Evolutionary conservation across 1,139 yeast species (phyloP), one percentile per base, ranked within the genome.

Genomic region (Hanseniaspora gamundiae): DNA sequence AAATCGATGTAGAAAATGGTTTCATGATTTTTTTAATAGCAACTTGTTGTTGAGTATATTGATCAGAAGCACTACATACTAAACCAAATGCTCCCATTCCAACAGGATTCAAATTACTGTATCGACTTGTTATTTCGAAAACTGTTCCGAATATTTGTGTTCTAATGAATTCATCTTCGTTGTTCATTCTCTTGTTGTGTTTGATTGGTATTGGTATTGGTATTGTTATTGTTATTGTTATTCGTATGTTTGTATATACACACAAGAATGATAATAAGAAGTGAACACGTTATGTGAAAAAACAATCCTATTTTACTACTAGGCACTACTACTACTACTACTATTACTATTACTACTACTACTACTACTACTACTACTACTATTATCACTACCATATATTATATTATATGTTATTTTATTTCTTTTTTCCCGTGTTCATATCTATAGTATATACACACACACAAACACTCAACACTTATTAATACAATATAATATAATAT

Each of bases 61-160:
- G 41, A 65, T 91, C 98, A 46, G 81, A 76, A 1, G 98, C 99
- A 6, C 96, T 86, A 64, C 99, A 91, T 40, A 91, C 99, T 35
- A 91, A 74, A 7, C 98, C 98, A 60, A 91, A 91, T 10, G 98
- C 98, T 30, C 98, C 98, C 98, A 91, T 91, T 1, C 98, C 98
- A 42, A 91, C 96, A 3, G 98, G 98, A 57, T 87, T 91, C 50
- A 91, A 72, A 59, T 91, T 95, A 19, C 87, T 77, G 66, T 91
- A 91, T 52, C 95, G 68, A 57, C 77, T 81, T 43, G 98, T 91
- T 54, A 91, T 87, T 65, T 91, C 98, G 61, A 91, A 87, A 41
- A 85, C 87, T 3, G 95, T 86, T 43, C 95, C 95, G 58, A 72
- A 72, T 47, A 72, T 72, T 52, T 71, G 76, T 11, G 75, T 71